These are phyloP conservation scores for Syzygium aqueum DNA, from an alignment of 345 rosid genomes.

Conservation along the genomic window DNA sequence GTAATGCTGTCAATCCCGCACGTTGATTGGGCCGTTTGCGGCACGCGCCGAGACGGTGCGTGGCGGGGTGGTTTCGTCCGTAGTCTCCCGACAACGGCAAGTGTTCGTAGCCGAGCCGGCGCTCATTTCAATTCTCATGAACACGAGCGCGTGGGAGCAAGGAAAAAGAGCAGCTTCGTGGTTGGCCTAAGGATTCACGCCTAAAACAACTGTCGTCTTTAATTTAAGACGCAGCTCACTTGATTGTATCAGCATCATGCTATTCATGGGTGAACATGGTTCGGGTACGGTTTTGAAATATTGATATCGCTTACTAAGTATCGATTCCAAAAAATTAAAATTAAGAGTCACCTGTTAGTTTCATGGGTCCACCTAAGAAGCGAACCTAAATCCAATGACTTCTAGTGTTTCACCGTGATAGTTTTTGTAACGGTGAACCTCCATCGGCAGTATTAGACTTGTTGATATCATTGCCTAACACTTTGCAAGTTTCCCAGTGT, in stretches of 20 bases:
- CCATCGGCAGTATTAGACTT: too few species aligned
- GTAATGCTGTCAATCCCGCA: background rate
- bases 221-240: background rate
- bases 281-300: too few species aligned
- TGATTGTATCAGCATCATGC: background rate
- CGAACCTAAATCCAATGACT: too few species aligned
- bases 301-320: too few species aligned
- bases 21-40: background rate
- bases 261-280: background rate
- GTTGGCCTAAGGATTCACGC: background rate
- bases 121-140: background rate
- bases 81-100: background rate
- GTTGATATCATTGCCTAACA: too few species aligned
- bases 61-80: background rate
- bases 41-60: background rate
- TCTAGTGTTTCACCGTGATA: too few species aligned
- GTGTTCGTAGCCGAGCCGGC: background rate
- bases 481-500: too few species aligned
- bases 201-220: background rate
- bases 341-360: too few species aligned
- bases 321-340: too few species aligned
- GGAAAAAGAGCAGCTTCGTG: background rate
- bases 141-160: background rate
- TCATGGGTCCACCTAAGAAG: too few species aligned
- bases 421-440: too few species aligned